Evolutionary conservation across 1,284 basidiomycete species (phyloP), one percentile per base, ranked within the genome.

Genomic region (Thecaphora frezii): DNA sequence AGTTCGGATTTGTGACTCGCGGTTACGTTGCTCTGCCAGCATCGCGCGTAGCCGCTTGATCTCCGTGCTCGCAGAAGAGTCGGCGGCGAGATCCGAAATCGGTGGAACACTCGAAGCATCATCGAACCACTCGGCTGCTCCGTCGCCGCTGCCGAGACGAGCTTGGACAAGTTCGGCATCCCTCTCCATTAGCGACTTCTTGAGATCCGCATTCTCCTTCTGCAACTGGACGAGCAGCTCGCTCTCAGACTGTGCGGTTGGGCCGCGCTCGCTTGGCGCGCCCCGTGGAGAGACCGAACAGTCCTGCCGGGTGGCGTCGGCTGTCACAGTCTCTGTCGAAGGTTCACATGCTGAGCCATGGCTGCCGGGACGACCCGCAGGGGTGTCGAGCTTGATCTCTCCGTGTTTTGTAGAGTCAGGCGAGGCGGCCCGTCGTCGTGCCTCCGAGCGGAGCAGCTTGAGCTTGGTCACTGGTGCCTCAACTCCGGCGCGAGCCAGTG

Each of bases 1-100:
- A 14, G 47, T 60, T 10, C 69, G 56, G 48, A 74, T 74, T 45
- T 69, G 68, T 24, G 54, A 51, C 40, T 74, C 72, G 8, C 72
- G 40, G 3, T 58, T 30, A 22, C 63, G 53, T 33, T 73, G 69
- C 19, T 71, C 65, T 7, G 36, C 4, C 21, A 73, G 46, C 38
- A 69, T 57, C 5, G 44, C 38, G 3, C 55, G 51, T 9, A 73
- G 56, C 2, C 33, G 43, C 3, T 40, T 28, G 23, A 72, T 4
- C 41, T 71, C 59, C 18, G 25, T 21, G 21, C 12, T 5, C 14
- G 13, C 22, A 33, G 14, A 22, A 9, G 30, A 28, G 48, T 44
- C 23, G 18, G 37, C n/a, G 19, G 41, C 41, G 12, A 22, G 12
- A 9, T 36, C 33, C 10, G 33, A 36, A 16, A 16, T 16, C 10